Evolutionary conservation across 352 stramenopile genomes (phyloP).

Genomic region (Globisporangium cederbergense): DNA sequence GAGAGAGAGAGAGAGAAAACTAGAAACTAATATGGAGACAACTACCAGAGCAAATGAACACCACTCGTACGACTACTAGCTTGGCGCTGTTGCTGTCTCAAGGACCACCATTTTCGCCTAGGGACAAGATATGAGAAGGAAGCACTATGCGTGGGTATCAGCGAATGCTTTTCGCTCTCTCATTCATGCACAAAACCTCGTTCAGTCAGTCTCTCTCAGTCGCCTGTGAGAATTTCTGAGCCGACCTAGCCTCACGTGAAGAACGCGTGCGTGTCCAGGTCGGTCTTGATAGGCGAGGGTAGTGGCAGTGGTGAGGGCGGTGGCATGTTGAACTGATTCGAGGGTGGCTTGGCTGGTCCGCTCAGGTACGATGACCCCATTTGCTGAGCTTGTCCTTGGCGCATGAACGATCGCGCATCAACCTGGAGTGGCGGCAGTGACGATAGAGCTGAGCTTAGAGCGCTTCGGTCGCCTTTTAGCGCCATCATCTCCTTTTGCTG

Average conservation of each 20-base stretch:
- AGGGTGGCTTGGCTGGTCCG: not conserved
- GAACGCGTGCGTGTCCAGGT: constrained; percentile 83
- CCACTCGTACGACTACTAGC: too few species aligned
- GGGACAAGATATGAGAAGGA: too few species aligned
- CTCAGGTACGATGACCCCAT: not conserved
- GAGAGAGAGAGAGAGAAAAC: not conserved
- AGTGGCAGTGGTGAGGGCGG: constrained; percentile 50
- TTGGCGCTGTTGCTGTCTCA: too few species aligned
- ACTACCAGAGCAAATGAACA: too few species aligned
- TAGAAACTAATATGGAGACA: constrained; percentile 2
- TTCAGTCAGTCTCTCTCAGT: not conserved
- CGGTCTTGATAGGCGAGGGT: constrained; percentile 80
- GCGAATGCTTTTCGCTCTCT: not conserved
- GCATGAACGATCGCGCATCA: constrained; percentile 27
- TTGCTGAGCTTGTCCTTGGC: not conserved
- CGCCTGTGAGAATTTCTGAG: too few species aligned
- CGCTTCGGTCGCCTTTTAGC: constrained; percentile 36
- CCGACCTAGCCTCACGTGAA: constrained; percentile 50
- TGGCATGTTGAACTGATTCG: not conserved
- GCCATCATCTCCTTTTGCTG: constrained; percentile 73
- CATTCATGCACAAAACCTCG: not conserved
- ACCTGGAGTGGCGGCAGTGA: constrained; percentile 24
- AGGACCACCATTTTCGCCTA: too few species aligned
- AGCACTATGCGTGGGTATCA: too few species aligned
- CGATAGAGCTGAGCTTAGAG: constrained; percentile 15